Conservation (phyloP, 345 rosid species). For the Noccaea bulbosa region DNA sequence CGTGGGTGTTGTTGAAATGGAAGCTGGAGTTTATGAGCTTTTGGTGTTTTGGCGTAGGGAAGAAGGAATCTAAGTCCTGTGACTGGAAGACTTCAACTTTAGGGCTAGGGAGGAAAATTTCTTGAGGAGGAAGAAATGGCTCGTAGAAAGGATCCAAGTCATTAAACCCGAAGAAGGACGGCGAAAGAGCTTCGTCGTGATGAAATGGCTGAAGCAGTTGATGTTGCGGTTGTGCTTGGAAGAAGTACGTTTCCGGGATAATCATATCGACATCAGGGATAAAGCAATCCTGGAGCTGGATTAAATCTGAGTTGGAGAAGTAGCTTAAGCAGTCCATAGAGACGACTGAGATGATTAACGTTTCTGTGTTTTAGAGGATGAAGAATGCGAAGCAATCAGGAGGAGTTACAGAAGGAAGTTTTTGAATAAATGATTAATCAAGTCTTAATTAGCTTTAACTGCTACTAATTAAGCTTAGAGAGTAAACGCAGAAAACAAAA, state of each 20-base stretch:
- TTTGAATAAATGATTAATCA: not conserved
- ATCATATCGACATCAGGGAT: conserved; percentile 37
- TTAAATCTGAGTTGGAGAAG: conserved; percentile 16
- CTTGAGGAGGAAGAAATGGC: conserved; percentile 35
- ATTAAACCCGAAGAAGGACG: not conserved
- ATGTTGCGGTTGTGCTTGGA: conserved; percentile 20
- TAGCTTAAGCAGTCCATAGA: conserved; percentile 38
- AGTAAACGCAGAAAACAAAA: conserved; percentile 22
- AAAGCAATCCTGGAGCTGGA: conserved; percentile 39
- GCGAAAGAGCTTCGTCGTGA: conserved; percentile 26
- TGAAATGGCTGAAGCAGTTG: conserved; percentile 11
- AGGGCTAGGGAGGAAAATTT: conserved; percentile 2
- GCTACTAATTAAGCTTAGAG: conserved; percentile 10
- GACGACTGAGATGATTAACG: not conserved
- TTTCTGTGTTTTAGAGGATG: not conserved
- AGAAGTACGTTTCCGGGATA: conserved; percentile 23
- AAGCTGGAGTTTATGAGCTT: conserved; percentile 22
- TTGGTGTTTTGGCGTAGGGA: conserved; percentile 26
- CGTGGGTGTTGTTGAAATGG: conserved; percentile 14
- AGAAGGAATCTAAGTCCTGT: conserved; percentile 23
- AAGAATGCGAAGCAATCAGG: conserved; percentile 34
- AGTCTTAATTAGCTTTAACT: conserved; percentile 17
- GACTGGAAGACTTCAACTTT: conserved; percentile 13
- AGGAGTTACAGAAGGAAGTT: conserved; percentile 21
- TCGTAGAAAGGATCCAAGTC: conserved; percentile 22